Base-by-base conservation (phyloP, 2,329 filamentous ascomycete genomes). In the Alternaria dauci region DNA sequence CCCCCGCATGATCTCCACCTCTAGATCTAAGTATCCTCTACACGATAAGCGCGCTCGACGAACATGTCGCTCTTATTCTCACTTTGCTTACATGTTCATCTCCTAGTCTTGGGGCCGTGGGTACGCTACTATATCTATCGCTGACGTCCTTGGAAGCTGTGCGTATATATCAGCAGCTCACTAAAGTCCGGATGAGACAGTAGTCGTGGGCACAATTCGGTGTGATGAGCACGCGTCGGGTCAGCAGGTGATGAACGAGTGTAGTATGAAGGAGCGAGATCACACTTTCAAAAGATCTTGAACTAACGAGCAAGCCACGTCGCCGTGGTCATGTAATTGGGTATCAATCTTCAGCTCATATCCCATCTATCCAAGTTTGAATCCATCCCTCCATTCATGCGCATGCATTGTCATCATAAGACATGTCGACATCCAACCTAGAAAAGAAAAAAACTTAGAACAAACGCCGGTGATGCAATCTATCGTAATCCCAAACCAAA, bases 341-440 rank as follows among this genome's bases (percentile, higher is more conserved):
- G 46, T 48, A 48, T 48, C 46, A 48, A 48, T 48, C 46, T 48
- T 48, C 11, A 25, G 18, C 46, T 34, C 46, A 12, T 48, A 36
- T 25, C 30, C 25, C 46, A 4, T 48, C 18, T 48, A 48, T 48
- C 30, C 46, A 14, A 34, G 11, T 23, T 23, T 23, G 32, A 34
- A 14, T 34, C 12, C 11, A 34, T 11, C 32, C 12, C 12, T 34
- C 12, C 32, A 4, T 34, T 5, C 32, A 23, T 23, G 20, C 20
- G 20, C 20, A 4, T 23, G 20, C 32, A 34, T 34, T 11, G 32
- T 34, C 44, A 16, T 48, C 44, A 28, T 48, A 11, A 48, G 34
- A 7, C 44, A 4, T 48, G 5, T n/a, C 44, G 44, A 48, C 44
- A 48, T 48, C 4, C 44, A 34, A 34, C 34, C 7, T 23, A 3